Conservation (phyloP, 2,329 filamentous ascomycete species). For the Monosporascus ibericus region DNA sequence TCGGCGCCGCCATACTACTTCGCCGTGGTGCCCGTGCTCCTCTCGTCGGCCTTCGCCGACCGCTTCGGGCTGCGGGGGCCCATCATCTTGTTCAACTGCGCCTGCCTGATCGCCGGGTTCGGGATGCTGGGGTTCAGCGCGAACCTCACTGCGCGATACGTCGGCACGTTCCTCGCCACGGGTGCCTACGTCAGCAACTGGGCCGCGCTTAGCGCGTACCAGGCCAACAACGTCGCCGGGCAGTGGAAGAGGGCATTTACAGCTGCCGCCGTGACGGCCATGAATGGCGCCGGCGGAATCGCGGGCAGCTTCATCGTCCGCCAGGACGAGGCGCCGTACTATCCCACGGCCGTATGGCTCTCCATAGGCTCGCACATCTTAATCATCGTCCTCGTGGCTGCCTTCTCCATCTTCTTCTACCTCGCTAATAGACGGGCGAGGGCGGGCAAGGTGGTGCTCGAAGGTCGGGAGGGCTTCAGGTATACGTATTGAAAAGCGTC, state of each 20-base stretch:
- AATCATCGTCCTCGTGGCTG: conserved; percentile 46
- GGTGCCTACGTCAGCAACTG: conserved; percentile 65
- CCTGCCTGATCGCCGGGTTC: conserved; percentile 57
- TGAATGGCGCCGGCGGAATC: conserved; percentile 58
- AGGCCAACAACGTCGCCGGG: conserved; percentile 56
- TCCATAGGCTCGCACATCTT: conserved; percentile 59
- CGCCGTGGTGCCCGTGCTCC: conserved; percentile 55
- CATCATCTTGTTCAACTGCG: conserved; percentile 58
- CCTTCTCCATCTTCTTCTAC: conserved; percentile 49
- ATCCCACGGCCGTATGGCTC: conserved; percentile 61
- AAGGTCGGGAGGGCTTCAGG: conserved; percentile 33
- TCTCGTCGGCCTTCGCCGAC: conserved; percentile 59
- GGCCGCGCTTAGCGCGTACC: conserved; percentile 59
- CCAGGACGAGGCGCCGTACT: conserved; percentile 53
- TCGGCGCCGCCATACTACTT: conserved; percentile 65
- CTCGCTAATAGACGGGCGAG: conserved; percentile 42
- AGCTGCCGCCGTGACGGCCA: conserved; percentile 52
- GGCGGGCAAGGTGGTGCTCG: conserved; percentile 41
- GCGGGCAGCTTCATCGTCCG: conserved; percentile 62
- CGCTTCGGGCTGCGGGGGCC: conserved; percentile 53
- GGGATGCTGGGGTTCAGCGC: conserved; percentile 57
- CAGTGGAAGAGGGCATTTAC: conserved; percentile 62
- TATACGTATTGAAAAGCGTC: conserved; percentile 19
- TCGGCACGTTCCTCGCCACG: conserved; percentile 60
- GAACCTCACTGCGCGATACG: conserved; percentile 55